Evolutionary conservation across 1,284 basidiomycete species (phyloP), one percentile per base, ranked within the genome.

Genomic region (Athelia sp.): DNA sequence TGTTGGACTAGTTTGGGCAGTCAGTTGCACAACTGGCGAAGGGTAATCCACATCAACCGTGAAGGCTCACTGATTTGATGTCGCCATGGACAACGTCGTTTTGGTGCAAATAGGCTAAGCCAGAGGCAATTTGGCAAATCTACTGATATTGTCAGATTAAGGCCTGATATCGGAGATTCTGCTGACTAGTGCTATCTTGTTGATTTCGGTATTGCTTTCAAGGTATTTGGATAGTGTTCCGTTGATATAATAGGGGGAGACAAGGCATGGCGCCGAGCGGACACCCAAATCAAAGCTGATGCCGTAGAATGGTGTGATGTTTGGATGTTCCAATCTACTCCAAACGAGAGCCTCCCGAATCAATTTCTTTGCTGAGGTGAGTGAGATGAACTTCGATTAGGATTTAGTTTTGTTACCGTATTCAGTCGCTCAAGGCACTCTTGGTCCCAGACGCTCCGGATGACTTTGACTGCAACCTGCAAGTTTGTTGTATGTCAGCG

Each of bases 51-150:
- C 13, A 44, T 26, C 22, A 10, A 18, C n/a, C n/a, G n/a, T 44
- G 15, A 23, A 17, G 10, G 24, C 57, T 6, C 46, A 58, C 60
- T 15, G 53, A 54, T 55, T 61, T 61, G 22, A 61, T 48, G 49
- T 61, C 58, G 9, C 60, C 60, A 47, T 61, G 60, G 1, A 60
- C 50, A 22, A 61, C 48, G 3, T 50, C 19, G n/a, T 49, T 43
- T 46, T 17, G 38, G 47, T 61, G 60, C 2, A 61, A 48, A 36
- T 58, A 60, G 15, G 45, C 47, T 38, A 61, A 40, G 18, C 56
- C 58, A 6, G 53, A 49, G 2, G 56, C 55, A 10, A 57, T 47
- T 45, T 59, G 49, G 15, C 47, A 46, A 15, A 58, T 36, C 59
- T 61, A 32, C 23, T 9, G 36, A 6, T 9, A n/a, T 8, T 21